Conservation (phyloP, 805 yeast genomes). For the Metschnikowia arizonensis region DNA sequence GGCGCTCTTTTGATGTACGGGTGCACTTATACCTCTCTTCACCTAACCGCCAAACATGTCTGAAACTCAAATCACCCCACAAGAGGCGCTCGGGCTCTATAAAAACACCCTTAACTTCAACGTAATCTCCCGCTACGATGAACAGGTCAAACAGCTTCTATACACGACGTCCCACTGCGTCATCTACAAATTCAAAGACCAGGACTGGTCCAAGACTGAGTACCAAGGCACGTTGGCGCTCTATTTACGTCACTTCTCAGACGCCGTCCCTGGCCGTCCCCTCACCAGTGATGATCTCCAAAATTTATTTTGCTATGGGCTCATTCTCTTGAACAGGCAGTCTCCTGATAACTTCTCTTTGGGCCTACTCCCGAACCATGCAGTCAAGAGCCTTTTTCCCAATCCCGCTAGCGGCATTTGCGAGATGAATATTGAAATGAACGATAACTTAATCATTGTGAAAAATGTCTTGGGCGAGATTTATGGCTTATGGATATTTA, state of each 20-base stretch:
- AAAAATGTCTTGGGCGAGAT: conserved; percentile 65
- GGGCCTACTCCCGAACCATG: conserved; percentile 59
- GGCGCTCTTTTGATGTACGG: background rate
- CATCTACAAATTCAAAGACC: conserved; percentile 57
- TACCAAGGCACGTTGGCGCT: conserved; percentile 67
- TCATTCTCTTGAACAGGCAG: conserved; percentile 63
- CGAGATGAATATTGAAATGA: conserved; percentile 62
- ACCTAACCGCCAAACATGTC: background rate
- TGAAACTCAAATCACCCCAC: conserved; percentile 33
- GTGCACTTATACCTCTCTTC: background rate
- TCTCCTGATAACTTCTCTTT: conserved; percentile 69
- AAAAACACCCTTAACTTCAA: conserved; percentile 68
- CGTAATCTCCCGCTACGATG: conserved; percentile 74
- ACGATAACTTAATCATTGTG: conserved; percentile 66
- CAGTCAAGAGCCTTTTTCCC: conserved; percentile 43
- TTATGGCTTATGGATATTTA: conserved; percentile 76
- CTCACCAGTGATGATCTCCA: conserved; percentile 26
- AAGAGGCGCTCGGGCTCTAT: conserved; percentile 54
- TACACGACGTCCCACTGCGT: conserved; percentile 71
- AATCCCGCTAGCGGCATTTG: conserved; percentile 30
- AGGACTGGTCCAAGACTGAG: conserved; percentile 67
- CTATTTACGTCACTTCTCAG: conserved; percentile 48
- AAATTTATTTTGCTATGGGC: conserved; percentile 57
- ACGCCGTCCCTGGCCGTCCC: conserved; percentile 20
- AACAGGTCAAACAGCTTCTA: conserved; percentile 60